Evolutionary conservation across 768 basidiomycete species (phyloP).

Genomic region (Hygrocybe punicea): DNA sequence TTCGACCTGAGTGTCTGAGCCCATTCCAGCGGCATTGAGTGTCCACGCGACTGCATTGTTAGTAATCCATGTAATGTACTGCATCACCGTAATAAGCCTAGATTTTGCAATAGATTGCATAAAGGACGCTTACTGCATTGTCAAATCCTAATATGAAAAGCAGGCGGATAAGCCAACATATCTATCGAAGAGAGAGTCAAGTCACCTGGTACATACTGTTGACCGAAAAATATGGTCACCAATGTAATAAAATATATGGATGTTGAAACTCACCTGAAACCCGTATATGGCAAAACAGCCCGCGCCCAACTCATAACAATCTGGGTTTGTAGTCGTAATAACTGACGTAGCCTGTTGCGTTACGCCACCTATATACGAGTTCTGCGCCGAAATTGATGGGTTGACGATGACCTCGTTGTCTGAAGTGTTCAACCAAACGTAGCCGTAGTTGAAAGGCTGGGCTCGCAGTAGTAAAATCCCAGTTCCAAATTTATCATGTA

Average conservation of each 20-base stretch:
- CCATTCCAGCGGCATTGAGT: slow-evolving; percentile 64
- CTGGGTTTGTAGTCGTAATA: slow-evolving; percentile 60
- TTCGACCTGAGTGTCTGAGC: slow-evolving; percentile 52
- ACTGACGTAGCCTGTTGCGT: slow-evolving; percentile 80
- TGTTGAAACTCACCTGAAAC: slow-evolving; percentile 56
- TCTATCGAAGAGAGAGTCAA: not conserved
- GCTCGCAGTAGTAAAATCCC: not conserved
- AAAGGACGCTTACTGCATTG: slow-evolving; percentile 47
- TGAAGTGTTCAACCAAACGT: slow-evolving; percentile 63
- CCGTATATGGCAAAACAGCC: slow-evolving; percentile 73
- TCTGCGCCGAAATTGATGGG: slow-evolving; percentile 50
- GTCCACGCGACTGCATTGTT: slow-evolving; percentile 72
- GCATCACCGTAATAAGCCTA: slow-evolving; percentile 5
- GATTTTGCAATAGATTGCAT: not conserved
- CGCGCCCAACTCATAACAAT: slow-evolving; percentile 61
- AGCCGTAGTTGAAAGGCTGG: slow-evolving; percentile 73
- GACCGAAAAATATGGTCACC: not conserved
- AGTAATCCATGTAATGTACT: slow-evolving; percentile 87
- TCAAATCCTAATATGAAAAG: slow-evolving; percentile 53
- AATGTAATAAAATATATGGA: not conserved
- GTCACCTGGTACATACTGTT: slow-evolving; percentile 43
- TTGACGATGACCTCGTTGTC: slow-evolving; percentile 58
- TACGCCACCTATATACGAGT: slow-evolving; percentile 63
- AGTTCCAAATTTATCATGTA: not conserved
- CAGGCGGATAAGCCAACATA: slow-evolving; percentile 30